phyloP scores from a whole-genome alignment of 495 filamentous ascomycete species.

The Immersiella caudata region DNA sequence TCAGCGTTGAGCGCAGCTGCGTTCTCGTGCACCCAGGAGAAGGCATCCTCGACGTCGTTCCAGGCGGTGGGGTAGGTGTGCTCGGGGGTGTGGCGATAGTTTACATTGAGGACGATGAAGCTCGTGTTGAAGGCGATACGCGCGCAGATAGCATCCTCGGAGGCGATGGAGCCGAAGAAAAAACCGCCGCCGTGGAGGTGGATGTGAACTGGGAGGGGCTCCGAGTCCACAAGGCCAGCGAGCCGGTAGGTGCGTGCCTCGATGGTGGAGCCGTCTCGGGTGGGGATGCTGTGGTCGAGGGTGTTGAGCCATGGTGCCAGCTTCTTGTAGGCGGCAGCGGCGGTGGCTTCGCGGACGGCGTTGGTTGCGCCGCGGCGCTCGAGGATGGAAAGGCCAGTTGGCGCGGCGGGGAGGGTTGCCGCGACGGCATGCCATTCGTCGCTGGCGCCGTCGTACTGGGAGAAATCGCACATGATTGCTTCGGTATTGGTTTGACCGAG shows the following conservation, averaged over 20 bases:
- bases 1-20: conserved; percentile 37
- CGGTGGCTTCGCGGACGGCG: conserved; percentile 37
- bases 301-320: conserved; percentile 34
- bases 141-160: conserved; percentile 34
- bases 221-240: conserved; percentile 47
- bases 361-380: conserved; percentile 37
- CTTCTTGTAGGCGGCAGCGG: conserved; percentile 38
- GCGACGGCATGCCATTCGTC: conserved; percentile 48
- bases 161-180: conserved; percentile 38
- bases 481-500: background rate
- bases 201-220: conserved; percentile 34
- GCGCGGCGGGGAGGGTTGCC: conserved; percentile 31
- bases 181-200: conserved; percentile 18
- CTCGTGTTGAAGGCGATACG: conserved; percentile 34
- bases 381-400: conserved; percentile 29
- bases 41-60: conserved; percentile 51
- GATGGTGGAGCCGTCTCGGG: conserved; percentile 40
- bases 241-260: conserved; percentile 47
- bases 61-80: conserved; percentile 46
- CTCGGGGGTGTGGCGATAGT: conserved; percentile 54
- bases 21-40: conserved; percentile 50
- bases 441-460: conserved; percentile 42
- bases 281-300: conserved; percentile 34
- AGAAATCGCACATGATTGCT: conserved; percentile 45
- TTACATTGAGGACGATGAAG: conserved; percentile 48